Evolutionary conservation across 1,284 basidiomycete species (phyloP), one percentile per base, ranked within the genome.

Genomic region (Schizophyllum commune): DNA sequence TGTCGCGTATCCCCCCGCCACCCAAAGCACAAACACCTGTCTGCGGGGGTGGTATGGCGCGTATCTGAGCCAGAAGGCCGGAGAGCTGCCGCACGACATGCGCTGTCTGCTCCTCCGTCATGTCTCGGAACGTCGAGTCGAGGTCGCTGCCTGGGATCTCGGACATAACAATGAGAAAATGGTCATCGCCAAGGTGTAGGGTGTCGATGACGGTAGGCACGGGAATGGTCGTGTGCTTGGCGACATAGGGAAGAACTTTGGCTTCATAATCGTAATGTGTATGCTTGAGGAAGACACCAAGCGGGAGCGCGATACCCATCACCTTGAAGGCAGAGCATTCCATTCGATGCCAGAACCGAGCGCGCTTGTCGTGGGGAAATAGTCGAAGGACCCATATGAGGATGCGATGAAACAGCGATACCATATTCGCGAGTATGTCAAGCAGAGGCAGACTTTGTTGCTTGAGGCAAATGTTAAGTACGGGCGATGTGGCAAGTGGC

Each of bases 221-320:
- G 62, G 33, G 57, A 63, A 60, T 60, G 20, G 22, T 0, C 19
- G 59, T 60, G 53, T 56, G 8, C 55, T 68, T 52, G 63, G 64
- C 15, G 67, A 69, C 19, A 63, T 74, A 34, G 65, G 80, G 27
- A 67, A 72, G 75, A 22, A 83, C 81, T 13, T 79, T 80, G 0
- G 81, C 82, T 67, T 82, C 82, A 17, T 47, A 47, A 9, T 11
- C 39, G 17, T 17, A 13, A 13, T 13, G 9, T 11, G 39, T 47
- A 8, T 47, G 39, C 39, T 47, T 47, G 2, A 47, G 9, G 9
- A 47, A 47, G 39, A 47, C 4, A 47, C 8, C 8, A 3, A 47
- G 17, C 17, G 4, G 39, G 3, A 47, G 39, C 9, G 39, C 9
- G 8, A 47, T 8, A 3, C 39, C 39, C 17, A 47, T 13, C 2